Percentiles rank a stretch among this genome's conserved stretches.
phyloP scores from a whole-genome alignment of 2,329 filamentous ascomycete genomes.

The Purpureocillium takamizusanense region DNA sequence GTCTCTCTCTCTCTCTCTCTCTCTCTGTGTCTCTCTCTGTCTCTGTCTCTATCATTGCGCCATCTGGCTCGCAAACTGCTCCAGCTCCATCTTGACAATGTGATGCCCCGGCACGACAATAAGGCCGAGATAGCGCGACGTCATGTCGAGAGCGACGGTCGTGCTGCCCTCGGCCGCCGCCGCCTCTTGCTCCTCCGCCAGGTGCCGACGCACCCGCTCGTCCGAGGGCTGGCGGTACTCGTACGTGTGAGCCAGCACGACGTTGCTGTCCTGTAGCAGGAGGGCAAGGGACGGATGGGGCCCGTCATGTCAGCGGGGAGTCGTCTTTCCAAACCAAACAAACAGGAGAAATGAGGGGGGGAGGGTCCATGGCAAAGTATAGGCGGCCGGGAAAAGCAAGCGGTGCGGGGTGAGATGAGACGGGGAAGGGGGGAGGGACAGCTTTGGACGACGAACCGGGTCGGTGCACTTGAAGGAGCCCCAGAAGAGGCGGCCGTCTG shows the following conservation, averaged over 20 bases:
- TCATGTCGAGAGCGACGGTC: conserved; percentile 58
- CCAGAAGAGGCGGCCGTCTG: conserved; percentile 79
- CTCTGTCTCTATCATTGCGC: no score
- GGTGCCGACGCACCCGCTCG: conserved; percentile 29
- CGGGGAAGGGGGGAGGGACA: background rate
- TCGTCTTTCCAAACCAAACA: no score
- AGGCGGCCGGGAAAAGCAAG: no score
- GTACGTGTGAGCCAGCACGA: conserved; percentile 77
- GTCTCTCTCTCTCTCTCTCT: no score
- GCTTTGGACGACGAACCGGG: conserved; percentile 46
- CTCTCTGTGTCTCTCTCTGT: no score
- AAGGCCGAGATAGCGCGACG: conserved; percentile 76
- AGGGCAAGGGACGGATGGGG: no score
- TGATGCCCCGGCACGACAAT: conserved; percentile 83
- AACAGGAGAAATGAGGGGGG: no score
- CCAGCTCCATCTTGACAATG: conserved; percentile 80
- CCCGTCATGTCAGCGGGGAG: no score
- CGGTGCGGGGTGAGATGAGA: background rate
- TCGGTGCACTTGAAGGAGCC: conserved; percentile 94
- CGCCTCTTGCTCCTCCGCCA: conserved; percentile 16
- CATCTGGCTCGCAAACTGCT: conserved; percentile 58
- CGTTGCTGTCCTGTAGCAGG: conserved; percentile 64
- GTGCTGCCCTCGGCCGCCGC: conserved; percentile 28
- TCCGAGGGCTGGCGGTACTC: conserved; percentile 75
- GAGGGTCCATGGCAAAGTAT: no score